A percentile compares a stretch with the other conserved stretches of the same genome.
Evolutionary conservation across 2,329 filamentous ascomycete species (phyloP).

Genomic region (Penicillium sp.): DNA sequence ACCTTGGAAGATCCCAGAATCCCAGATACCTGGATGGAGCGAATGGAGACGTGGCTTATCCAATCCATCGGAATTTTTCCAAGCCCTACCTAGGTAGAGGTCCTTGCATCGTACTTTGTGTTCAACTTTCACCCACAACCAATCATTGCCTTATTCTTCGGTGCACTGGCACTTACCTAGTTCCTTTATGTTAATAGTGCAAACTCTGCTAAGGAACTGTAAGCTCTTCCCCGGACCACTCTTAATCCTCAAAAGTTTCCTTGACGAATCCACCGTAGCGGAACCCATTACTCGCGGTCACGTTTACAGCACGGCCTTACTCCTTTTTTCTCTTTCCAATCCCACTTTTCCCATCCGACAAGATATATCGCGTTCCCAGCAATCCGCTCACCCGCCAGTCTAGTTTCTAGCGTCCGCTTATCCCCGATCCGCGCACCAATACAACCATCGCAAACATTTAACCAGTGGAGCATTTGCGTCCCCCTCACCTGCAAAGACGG

Average conservation of each 20-base stretch:
- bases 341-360: background rate
- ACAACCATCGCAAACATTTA: background rate
- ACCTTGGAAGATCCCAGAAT: background rate
- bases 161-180: constrained; percentile 1
- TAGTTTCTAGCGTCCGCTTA: constrained; percentile 3
- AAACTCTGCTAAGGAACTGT: constrained; percentile 15
- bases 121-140: constrained; percentile 11
- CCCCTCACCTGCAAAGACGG: constrained; percentile 18
- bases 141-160: constrained; percentile 9
- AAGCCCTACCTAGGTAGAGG: background rate
- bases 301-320: constrained; percentile 5
- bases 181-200: constrained; percentile 8
- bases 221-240: constrained; percentile 17
- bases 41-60: constrained; percentile 6
- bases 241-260: constrained; percentile 11
- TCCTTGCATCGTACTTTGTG: constrained; percentile 15
- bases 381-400: background rate
- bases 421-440: constrained; percentile 4
- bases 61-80: background rate
- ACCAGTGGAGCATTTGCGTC: constrained; percentile 1
- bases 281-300: constrained; percentile 7
- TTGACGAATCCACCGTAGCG: constrained; percentile 15
- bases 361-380: background rate
- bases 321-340: background rate
- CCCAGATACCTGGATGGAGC: constrained; percentile 22